Percentiles rank a stretch among this genome's conserved stretches.
Conservation (phyloP, 1,284 basidiomycete species). For the Fistulina hepatica region DNA sequence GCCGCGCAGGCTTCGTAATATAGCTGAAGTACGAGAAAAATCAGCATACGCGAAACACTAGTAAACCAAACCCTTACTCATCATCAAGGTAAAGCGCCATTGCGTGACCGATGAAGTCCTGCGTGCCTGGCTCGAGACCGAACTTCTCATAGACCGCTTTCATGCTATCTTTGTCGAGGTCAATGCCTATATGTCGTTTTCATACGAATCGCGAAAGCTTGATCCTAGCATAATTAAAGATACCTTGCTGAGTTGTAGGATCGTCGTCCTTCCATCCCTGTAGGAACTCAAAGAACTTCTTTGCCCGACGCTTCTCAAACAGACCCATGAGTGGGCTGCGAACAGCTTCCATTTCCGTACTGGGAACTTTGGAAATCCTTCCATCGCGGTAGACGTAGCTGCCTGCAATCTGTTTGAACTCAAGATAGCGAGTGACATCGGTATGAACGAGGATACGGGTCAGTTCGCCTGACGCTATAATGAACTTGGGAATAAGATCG, state of each 20-base stretch:
- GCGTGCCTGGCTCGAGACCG: constrained; percentile 92
- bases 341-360: constrained; percentile 96
- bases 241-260: constrained; percentile 91
- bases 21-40: constrained; percentile 59
- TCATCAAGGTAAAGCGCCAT: constrained; percentile 99
- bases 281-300: constrained; percentile 98
- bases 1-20: constrained; percentile 83
- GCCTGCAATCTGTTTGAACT: constrained; percentile 99
- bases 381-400: constrained; percentile 97
- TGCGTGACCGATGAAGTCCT: constrained; percentile 98
- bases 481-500: constrained; percentile 94
- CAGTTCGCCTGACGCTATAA: constrained; percentile 96
- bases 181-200: constrained; percentile 44
- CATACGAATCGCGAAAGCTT: background rate
- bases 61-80: constrained; percentile 52
- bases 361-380: constrained; percentile 95
- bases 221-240: constrained; percentile 13
- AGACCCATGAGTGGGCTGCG: constrained; percentile 93
- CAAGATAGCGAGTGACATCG: constrained; percentile 97
- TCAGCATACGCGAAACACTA: constrained; percentile 1
- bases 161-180: constrained; percentile 86
- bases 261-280: constrained; percentile 95
- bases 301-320: constrained; percentile 96
- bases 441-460: constrained; percentile 99
- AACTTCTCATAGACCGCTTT: constrained; percentile 93